Base-by-base conservation (phyloP, 352 stramenopile species). In the Pythium utonaiense region DNA sequence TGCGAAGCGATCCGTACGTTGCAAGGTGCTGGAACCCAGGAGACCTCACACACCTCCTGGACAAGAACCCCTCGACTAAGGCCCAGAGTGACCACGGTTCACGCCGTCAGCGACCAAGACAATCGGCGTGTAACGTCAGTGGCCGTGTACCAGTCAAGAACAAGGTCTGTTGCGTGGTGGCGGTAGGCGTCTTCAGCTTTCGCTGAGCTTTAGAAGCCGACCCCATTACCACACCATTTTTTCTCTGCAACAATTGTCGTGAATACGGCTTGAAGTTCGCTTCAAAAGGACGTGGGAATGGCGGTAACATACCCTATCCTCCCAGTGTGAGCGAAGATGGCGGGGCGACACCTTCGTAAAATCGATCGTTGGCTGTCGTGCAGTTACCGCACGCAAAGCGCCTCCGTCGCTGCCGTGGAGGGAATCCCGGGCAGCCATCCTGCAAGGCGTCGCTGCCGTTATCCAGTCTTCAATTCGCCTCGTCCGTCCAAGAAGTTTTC, bases 121-220 rank as follows among this genome's bases (percentile, higher is more conserved):
- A n/a, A 49, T 30, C 4, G 19, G 41, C 19, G 41, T 49, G 19
- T 21, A 49, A 49, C 41, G 41, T 28, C 41, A 49, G 41, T 49
- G 41, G 41, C 19, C 19, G 41, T 30, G 4, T 17, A 30, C 22
- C 41, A 49, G 41, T 30, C 41, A 49, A 49, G 41, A 49, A 49
- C 19, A 49, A 49, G 36, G 22, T 49, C 41, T 49, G 41, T 49
- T 30, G 41, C 6, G 41, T 47, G 40, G 40, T 47, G 40, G n/a
- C 25, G 41, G 19, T 17, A 49, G 40, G 40, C 40, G 40, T 14
- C 22, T 17, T 3, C 13, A 49, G 19, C 41, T 49, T 49, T 49
- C 41, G 41, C 41, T 49, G 41, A 47, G 41, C 19, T 30, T 3
- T 28, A 30, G 27, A 8, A 6, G 19, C 41, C 41, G 9, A n/a